Percentiles rank a stretch among this genome's conserved stretches.
Conservation (phyloP, 202 grass and related monocot genomes). For the Eragrostis tef region DNA sequence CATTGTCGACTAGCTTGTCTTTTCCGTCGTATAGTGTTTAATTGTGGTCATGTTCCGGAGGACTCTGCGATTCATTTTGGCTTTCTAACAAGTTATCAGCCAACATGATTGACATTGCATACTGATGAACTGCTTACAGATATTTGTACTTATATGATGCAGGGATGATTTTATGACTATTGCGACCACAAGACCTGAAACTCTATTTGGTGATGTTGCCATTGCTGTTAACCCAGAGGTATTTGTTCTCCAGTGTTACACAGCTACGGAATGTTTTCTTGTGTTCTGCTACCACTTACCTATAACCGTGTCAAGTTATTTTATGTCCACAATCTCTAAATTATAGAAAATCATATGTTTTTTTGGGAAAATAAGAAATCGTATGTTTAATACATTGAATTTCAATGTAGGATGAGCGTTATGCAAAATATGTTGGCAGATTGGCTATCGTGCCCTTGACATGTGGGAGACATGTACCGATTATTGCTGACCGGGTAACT, state of each 20-base stretch:
- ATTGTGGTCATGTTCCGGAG: conserved; percentile 12
- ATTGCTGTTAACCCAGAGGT: conserved; percentile 95
- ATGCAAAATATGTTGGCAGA: conserved; percentile 76
- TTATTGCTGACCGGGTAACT: conserved; percentile 89
- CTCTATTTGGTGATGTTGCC: conserved; percentile 96
- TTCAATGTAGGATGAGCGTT: conserved; percentile 78
- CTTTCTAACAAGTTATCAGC: not conserved
- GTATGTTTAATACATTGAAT: conserved; percentile 32
- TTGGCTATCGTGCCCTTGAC: conserved; percentile 97
- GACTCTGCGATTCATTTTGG: conserved; percentile 23
- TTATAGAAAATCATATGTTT: not conserved
- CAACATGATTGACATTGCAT: conserved; percentile 23
- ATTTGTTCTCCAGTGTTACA: conserved; percentile 27
- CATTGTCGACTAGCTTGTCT: conserved; percentile 1
- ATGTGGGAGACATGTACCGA: conserved; percentile 91
- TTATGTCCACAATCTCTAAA: conserved; percentile 25
- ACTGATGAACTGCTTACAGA: conserved; percentile 27
- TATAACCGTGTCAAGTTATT: conserved; percentile 26
- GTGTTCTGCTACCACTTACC: not conserved
- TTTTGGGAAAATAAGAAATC: conserved; percentile 19
- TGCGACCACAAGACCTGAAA: conserved; percentile 92
- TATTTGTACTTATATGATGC: conserved; percentile 38
- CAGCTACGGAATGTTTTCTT: conserved; percentile 11
- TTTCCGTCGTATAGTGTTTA: conserved; percentile 26
- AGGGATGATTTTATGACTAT: conserved; percentile 97